Conservation (phyloP, 2,329 filamentous ascomycete species). For the Neodidymelliopsis sp. region DNA sequence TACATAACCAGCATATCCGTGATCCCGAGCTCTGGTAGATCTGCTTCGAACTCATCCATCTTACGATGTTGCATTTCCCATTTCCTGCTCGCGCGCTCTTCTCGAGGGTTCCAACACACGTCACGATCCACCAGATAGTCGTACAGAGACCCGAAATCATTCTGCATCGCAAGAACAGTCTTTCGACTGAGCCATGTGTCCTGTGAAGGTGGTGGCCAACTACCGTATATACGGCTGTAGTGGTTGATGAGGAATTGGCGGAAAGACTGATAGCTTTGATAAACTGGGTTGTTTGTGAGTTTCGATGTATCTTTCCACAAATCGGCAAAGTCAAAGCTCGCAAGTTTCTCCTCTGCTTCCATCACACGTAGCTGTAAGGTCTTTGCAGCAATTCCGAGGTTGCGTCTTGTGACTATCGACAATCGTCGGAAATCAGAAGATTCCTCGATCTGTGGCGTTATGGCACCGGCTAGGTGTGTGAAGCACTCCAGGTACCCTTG, state of each 20-base stretch:
- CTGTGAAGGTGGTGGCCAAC: conserved; percentile 65
- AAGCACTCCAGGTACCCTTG: conserved; percentile 74
- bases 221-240: conserved; percentile 64
- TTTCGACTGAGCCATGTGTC: conserved; percentile 66
- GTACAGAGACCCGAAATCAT: conserved; percentile 73
- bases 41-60: conserved; percentile 50
- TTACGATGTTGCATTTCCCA: conserved; percentile 65
- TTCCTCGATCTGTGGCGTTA: conserved; percentile 53
- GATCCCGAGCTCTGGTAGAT: conserved; percentile 64
- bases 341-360: conserved; percentile 67
- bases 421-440: conserved; percentile 65
- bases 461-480: conserved; percentile 70
- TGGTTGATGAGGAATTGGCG: conserved; percentile 67
- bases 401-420: conserved; percentile 67
- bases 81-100: conserved; percentile 67
- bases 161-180: conserved; percentile 64
- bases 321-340: conserved; percentile 66
- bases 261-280: conserved; percentile 65
- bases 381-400: conserved; percentile 68
- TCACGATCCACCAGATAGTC: conserved; percentile 75
- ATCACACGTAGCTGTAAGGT: conserved; percentile 69
- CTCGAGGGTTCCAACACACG: conserved; percentile 69
- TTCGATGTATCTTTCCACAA: conserved; percentile 60
- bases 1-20: conserved; percentile 72
- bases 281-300: conserved; percentile 53